Evolutionary conservation across 2,329 filamentous ascomycete genomes (phyloP).

Genomic region (Ophiostoma montium): DNA sequence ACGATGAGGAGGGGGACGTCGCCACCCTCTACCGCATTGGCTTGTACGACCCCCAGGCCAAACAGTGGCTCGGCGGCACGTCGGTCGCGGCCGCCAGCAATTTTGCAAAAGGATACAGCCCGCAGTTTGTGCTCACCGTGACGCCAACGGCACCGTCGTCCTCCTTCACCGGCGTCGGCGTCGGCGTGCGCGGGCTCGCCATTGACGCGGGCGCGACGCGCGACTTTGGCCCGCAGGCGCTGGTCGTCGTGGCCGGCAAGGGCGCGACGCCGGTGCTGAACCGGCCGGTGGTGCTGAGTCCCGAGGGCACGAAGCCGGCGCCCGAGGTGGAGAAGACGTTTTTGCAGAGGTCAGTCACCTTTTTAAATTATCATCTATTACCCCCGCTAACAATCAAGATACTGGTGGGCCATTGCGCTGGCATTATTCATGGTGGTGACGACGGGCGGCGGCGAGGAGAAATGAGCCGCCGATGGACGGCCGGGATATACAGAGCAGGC

Average conservation of each 20-base stretch:
- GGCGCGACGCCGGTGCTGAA: conserved; percentile 47
- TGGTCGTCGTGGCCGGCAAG: conserved; percentile 30
- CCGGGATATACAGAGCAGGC: too few relatives aligned
- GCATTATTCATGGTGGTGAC: conserved; percentile 38
- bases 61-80: conserved; percentile 38
- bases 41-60: conserved; percentile 34
- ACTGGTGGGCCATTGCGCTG: conserved; percentile 51
- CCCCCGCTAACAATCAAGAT: conserved; percentile 26
- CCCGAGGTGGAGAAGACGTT: conserved; percentile 45
- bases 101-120: conserved; percentile 47
- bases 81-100: conserved; percentile 41
- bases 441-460: conserved; percentile 35
- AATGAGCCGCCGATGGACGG: too few relatives aligned
- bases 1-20: conserved; percentile 19
- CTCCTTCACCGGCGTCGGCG: too few relatives aligned
- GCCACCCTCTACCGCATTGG: conserved; percentile 42
- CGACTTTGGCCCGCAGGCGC: conserved; percentile 48
- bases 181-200: conserved; percentile 37
- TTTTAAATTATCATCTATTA: neutral
- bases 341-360: conserved; percentile 39
- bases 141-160: conserved; percentile 19
- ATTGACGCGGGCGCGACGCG: conserved; percentile 51
- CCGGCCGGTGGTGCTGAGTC: conserved; percentile 46
- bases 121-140: conserved; percentile 39
- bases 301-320: conserved; percentile 44